Evolutionary conservation across 108 stramenopile genomes (phyloP), one percentile per base, ranked within the genome.

Genomic region (Parietichytrium sp.): DNA sequence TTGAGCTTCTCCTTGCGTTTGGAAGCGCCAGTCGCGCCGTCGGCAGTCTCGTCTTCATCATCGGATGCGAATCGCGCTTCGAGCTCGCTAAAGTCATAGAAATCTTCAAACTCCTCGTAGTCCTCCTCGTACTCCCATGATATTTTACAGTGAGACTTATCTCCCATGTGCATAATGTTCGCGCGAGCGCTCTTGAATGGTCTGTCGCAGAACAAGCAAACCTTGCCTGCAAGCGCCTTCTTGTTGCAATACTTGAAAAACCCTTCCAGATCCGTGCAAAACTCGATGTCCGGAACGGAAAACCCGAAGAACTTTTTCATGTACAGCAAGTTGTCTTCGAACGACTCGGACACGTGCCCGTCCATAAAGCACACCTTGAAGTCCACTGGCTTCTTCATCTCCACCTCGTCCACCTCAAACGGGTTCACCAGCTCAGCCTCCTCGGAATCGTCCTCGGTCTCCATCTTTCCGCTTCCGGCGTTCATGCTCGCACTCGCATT

Each of bases 171-270:
- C 50, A 42, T 29, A 16, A 51, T 48, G 25, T 23, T 23, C n/a
- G 79, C 49, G 10, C 18, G 23, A 16, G 16, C 25, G 16, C 16
- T 23, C 45, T 51, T 50, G 51, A 80, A 80, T 23, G 25, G 79
- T n/a, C 29, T 10, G 79, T 80, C 49, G 79, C 79, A 80, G 51
- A 51, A 80, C 45, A 80, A 31, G 51, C 79, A 80, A 29, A 27
- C 3, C 8, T 51, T 48, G 8, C 79, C 79, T 0, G 26, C 79
- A 3, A 27, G 49, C 25, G 25, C 49, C 51, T 80, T 80, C 15
- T 27, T 13, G 20, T 25, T 36, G 79, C 79, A 80, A 51, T 80
- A 80, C 51, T 80, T 48, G 49, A 36, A 50, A 12, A 80, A 31
- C 4, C 79, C 79, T 3, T 50, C 26, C 79, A 27, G 33, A 51